A percentile compares a stretch with the other conserved stretches of the same genome.
Evolutionary conservation across 2,329 filamentous ascomycete species (phyloP).

Genomic region (Hymenoscyphus linearis): DNA sequence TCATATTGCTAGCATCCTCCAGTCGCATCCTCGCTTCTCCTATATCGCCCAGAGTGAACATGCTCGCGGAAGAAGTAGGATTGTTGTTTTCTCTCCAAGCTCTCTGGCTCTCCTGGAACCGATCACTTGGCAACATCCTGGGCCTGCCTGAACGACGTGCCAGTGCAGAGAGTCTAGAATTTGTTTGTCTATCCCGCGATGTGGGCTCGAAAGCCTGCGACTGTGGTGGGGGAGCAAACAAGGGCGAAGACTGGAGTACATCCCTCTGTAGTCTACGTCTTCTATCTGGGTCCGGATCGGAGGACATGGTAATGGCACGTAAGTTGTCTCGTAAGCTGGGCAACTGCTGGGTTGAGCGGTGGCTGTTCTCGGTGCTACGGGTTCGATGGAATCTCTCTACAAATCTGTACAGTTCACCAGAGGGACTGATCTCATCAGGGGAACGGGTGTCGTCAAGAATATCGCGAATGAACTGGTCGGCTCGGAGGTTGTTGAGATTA

Average conservation of each 20-base stretch:
- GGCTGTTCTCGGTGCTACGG: slow-evolving; percentile 19
- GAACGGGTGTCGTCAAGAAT: slow-evolving; percentile 37
- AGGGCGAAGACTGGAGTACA: slow-evolving; percentile 17
- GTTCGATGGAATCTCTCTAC: slow-evolving; percentile 38
- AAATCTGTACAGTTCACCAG: slow-evolving; percentile 39
- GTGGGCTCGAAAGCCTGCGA: slow-evolving; percentile 5
- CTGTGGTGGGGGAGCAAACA: slow-evolving; percentile 23
- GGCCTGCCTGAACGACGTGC: slow-evolving; percentile 20
- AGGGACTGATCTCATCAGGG: slow-evolving; percentile 36
- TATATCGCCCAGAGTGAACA: slow-evolving; percentile 15
- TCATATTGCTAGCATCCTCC: slow-evolving; percentile 24
- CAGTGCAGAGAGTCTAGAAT: slow-evolving; percentile 7
- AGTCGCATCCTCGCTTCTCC: slow-evolving; percentile 22
- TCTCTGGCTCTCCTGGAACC: slow-evolving; percentile 29
- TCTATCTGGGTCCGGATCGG: slow-evolving; percentile 23
- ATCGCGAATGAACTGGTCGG: slow-evolving; percentile 33
- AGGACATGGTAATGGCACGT: slow-evolving; percentile 19
- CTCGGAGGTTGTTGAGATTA: slow-evolving; percentile 26
- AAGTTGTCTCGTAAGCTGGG: slow-evolving; percentile 19
- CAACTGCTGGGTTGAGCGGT: slow-evolving; percentile 17
- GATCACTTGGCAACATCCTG: slow-evolving; percentile 25
- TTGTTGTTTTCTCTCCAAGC: slow-evolving; percentile 14
- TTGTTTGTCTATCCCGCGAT: not conserved
- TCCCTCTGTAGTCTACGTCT: slow-evolving; percentile 15
- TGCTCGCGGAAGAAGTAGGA: slow-evolving; percentile 8